Percentiles rank a stretch among this genome's conserved stretches.
Conservation (phyloP, 176 grass and related monocot species). For the Carex kokanica region DNA sequence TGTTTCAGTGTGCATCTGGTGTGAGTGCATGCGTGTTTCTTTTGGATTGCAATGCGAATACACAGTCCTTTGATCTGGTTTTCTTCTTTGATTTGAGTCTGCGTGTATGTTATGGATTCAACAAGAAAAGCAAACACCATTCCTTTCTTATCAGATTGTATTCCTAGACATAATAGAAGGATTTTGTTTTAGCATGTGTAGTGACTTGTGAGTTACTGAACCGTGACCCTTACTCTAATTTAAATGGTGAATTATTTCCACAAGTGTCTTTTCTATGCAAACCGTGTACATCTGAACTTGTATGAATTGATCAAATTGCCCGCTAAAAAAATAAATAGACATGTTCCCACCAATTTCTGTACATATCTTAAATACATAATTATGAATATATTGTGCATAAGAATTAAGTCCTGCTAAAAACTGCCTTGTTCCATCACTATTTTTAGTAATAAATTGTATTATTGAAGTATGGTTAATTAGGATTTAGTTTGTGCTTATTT, state of each 20-base stretch:
- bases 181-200: neutral
- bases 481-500: conserved; percentile 8
- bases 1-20: neutral
- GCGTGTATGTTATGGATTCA: neutral
- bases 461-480: neutral
- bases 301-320: neutral
- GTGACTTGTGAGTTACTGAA: neutral
- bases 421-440: neutral
- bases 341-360: neutral
- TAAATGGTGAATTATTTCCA: neutral
- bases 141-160: neutral
- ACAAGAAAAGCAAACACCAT: neutral
- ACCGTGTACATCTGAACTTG: neutral
- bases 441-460: neutral
- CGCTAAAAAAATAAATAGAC: neutral
- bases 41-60: neutral
- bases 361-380: neutral
- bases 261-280: neutral
- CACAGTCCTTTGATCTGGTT: neutral
- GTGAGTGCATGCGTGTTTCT: neutral
- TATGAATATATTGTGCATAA: neutral
- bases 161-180: neutral
- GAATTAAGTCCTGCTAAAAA: neutral
- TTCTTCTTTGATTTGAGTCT: neutral
- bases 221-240: neutral